Percentiles rank a stretch among this genome's conserved stretches.
Evolutionary conservation across 768 basidiomycete genomes (phyloP).

Genomic region (Lactifluus piperatus): DNA sequence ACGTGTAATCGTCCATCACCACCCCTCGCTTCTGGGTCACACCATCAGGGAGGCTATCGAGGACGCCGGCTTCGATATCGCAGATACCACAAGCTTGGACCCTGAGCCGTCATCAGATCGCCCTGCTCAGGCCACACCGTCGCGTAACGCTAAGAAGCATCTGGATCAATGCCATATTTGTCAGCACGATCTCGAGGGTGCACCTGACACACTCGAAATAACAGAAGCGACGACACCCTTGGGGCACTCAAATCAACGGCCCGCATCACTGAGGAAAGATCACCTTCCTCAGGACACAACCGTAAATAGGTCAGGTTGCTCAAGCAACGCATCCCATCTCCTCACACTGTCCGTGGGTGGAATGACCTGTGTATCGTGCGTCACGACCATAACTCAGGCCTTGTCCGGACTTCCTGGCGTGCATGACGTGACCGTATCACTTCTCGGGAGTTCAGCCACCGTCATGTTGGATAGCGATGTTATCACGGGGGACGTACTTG

Average conservation of each 20-base stretch:
- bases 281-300: too few relatives aligned
- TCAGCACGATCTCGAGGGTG: not conserved
- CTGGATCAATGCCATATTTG: conserved; percentile 14
- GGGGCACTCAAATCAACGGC: not conserved
- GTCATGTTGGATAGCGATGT: conserved; percentile 2
- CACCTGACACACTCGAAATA: not conserved
- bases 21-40: conserved; percentile 23
- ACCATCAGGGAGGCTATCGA: conserved; percentile 32
- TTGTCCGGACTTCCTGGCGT: conserved; percentile 24
- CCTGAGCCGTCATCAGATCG: not conserved
- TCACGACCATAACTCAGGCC: conserved; percentile 24
- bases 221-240: not conserved
- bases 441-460: conserved; percentile 26
- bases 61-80: conserved; percentile 41
- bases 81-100: conserved; percentile 21
- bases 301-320: not conserved
- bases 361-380: conserved; percentile 36
- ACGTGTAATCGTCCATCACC: conserved; percentile 36
- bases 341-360: conserved; percentile 27
- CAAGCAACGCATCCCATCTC: not conserved
- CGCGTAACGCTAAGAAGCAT: conserved; percentile 2
- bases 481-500: conserved; percentile 17
- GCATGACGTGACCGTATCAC: conserved; percentile 25
- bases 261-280: not conserved
- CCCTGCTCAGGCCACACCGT: conserved; percentile 8